Conservation (phyloP, 2,329 filamentous ascomycete genomes). For the Alternaria postmessia region DNA sequence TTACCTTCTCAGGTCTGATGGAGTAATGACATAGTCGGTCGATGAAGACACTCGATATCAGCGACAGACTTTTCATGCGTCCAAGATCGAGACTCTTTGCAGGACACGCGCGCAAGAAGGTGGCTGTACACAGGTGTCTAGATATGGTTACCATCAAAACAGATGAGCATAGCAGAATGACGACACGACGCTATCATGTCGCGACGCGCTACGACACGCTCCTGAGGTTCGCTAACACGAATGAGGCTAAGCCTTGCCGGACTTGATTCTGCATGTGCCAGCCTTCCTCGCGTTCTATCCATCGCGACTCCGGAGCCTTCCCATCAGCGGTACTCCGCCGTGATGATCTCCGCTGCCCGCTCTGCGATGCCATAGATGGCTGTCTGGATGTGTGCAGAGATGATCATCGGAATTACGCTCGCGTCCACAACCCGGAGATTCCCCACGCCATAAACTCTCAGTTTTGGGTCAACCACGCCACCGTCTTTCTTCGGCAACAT, state of each 20-base stretch:
- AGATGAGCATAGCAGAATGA: neutral
- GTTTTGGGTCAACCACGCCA: slow-evolving; percentile 27
- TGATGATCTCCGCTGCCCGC: slow-evolving; percentile 29
- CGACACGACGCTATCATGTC: neutral
- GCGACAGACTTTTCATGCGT: neutral
- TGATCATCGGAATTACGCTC: slow-evolving; percentile 33
- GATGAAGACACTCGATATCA: neutral
- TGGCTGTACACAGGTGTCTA: neutral
- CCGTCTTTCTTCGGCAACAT: slow-evolving; percentile 27
- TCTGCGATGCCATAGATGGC: slow-evolving; percentile 40
- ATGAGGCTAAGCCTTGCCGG: neutral
- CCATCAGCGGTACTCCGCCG: slow-evolving; percentile 12
- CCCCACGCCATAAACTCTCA: slow-evolving; percentile 33
- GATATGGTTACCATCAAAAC: neutral
- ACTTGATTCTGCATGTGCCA: neutral
- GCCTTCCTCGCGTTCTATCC: too few species aligned
- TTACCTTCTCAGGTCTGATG: neutral
- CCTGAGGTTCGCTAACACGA: neutral
- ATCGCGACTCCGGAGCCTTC: too few species aligned
- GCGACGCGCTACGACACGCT: neutral
- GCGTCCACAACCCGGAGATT: slow-evolving; percentile 19
- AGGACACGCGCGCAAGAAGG: neutral
- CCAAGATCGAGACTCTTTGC: neutral
- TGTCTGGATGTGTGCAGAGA: slow-evolving; percentile 32
- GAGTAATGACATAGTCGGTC: neutral